A percentile compares a stretch with the other conserved stretches of the same genome.
Evolutionary conservation across 2,329 filamentous ascomycete species (phyloP).

Genomic region (Colletotrichum sp.): DNA sequence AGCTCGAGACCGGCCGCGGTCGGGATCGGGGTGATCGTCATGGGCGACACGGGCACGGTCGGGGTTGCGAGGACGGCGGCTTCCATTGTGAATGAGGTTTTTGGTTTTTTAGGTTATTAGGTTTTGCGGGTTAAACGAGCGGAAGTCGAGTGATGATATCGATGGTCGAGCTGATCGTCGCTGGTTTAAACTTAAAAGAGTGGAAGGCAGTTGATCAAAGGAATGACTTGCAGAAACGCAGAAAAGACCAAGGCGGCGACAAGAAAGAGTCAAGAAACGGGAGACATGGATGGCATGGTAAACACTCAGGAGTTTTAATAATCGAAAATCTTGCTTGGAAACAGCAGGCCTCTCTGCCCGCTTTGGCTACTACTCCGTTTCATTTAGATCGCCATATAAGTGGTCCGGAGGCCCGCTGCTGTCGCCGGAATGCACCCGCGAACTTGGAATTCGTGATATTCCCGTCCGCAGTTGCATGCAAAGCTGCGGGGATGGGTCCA

Average conservation of each 20-base stretch:
- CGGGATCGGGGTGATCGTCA: not conserved
- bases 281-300: not conserved
- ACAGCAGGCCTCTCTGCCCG: not conserved
- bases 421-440: not conserved
- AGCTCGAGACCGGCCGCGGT: not conserved
- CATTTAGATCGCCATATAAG: not conserved
- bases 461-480: not conserved
- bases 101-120: not conserved
- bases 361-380: not conserved
- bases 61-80: not conserved
- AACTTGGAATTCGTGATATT: not conserved
- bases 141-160: not conserved
- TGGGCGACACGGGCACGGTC: not conserved
- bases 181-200: not conserved
- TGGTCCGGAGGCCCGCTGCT: not conserved
- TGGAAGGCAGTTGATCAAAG: slow-evolving; percentile 4
- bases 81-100: not conserved
- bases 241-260: not conserved
- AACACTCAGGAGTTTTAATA: slow-evolving; percentile 2
- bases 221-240: not conserved
- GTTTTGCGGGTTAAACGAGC: not conserved
- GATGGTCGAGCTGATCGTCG: not conserved
- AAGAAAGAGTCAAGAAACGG: not conserved
- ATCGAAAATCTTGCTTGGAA: not conserved
- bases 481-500: not conserved